A percentile compares a stretch with the other conserved stretches of the same genome.
These are phyloP conservation scores for Diaporthe aspalathi DNA, from an alignment of 2,329 filamentous ascomycete species.

Conservation along the genomic window DNA sequence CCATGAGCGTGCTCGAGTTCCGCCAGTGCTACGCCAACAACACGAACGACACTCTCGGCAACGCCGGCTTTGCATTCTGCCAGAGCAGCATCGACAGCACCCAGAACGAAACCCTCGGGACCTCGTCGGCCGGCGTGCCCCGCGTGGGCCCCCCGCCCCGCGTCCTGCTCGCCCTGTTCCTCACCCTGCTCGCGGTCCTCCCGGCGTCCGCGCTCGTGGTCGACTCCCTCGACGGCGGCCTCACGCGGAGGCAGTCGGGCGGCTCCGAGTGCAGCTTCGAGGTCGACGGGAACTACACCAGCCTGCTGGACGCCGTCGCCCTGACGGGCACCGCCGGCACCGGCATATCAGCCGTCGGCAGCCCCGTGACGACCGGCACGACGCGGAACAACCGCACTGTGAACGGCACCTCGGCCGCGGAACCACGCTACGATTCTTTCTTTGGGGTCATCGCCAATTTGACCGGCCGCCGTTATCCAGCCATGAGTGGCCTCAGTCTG, in stretches of 20 bases:
- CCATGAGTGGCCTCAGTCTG: slow-evolving; percentile 9
- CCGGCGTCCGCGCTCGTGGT: slow-evolving; percentile 7
- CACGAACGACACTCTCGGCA: not conserved
- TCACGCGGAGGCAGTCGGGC: slow-evolving; percentile 7
- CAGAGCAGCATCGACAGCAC: slow-evolving; percentile 6
- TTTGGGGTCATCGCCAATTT: not conserved
- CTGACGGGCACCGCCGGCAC: not conserved
- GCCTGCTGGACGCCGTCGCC: not conserved
- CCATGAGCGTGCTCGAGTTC: not conserved
- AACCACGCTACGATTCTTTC: slow-evolving; percentile 7
- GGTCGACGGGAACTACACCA: not conserved
- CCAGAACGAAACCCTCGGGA: slow-evolving; percentile 4
- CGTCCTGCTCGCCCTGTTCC: not conserved
- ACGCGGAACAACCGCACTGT: slow-evolving; percentile 2
- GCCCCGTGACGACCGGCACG: not conserved
- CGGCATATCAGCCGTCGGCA: not conserved
- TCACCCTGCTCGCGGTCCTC: slow-evolving; percentile 3
- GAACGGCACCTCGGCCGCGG: slow-evolving; percentile 10
- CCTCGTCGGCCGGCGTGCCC: not conserved
- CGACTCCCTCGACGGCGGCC: slow-evolving; percentile 1
- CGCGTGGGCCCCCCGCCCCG: not conserved
- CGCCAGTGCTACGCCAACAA: not conserved
- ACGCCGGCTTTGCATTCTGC: not conserved
- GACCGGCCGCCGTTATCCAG: not conserved
- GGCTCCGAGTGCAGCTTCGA: not conserved